These are phyloP conservation scores for Talaromyces verruculosus DNA, from an alignment of 2,329 filamentous ascomycete genomes.

Conservation along the genomic window DNA sequence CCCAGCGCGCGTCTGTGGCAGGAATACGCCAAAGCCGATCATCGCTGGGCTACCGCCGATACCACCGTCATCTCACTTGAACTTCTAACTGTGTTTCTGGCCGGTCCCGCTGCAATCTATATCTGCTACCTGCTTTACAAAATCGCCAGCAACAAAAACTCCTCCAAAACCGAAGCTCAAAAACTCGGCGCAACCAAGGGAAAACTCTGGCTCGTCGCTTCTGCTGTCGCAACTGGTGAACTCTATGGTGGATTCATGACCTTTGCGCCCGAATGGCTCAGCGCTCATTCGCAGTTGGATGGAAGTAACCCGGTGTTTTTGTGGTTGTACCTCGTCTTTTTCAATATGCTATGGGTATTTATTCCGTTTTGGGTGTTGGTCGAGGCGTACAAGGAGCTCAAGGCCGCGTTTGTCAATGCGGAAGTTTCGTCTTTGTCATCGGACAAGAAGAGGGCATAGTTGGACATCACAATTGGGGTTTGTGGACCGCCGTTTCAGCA, in stretches of 20 bases:
- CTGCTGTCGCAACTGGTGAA: slow-evolving; percentile 61
- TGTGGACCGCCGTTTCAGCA: too few species aligned
- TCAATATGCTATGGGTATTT: slow-evolving; percentile 64
- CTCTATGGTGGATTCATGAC: slow-evolving; percentile 66
- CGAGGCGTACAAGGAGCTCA: slow-evolving; percentile 51
- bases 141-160: slow-evolving; percentile 24
- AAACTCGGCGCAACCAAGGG: slow-evolving; percentile 32
- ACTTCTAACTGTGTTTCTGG: slow-evolving; percentile 60
- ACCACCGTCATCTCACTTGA: slow-evolving; percentile 60
- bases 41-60: slow-evolving; percentile 60
- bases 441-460: slow-evolving; percentile 21
- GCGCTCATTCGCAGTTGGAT: slow-evolving; percentile 57
- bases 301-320: slow-evolving; percentile 61
- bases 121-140: slow-evolving; percentile 55
- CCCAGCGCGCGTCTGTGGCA: slow-evolving; percentile 61
- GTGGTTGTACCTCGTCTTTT: slow-evolving; percentile 64
- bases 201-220: slow-evolving; percentile 57
- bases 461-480: too few species aligned
- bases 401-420: slow-evolving; percentile 35
- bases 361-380: slow-evolving; percentile 59
- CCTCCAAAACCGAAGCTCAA: slow-evolving; percentile 20
- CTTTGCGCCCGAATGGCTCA: slow-evolving; percentile 65
- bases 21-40: slow-evolving; percentile 66
- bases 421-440: slow-evolving; percentile 24
- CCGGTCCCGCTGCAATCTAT: slow-evolving; percentile 58